A percentile compares a stretch with the other conserved stretches of the same genome.
Conservation (phyloP, 1,284 basidiomycete genomes). For the Schizopora paradoxa region DNA sequence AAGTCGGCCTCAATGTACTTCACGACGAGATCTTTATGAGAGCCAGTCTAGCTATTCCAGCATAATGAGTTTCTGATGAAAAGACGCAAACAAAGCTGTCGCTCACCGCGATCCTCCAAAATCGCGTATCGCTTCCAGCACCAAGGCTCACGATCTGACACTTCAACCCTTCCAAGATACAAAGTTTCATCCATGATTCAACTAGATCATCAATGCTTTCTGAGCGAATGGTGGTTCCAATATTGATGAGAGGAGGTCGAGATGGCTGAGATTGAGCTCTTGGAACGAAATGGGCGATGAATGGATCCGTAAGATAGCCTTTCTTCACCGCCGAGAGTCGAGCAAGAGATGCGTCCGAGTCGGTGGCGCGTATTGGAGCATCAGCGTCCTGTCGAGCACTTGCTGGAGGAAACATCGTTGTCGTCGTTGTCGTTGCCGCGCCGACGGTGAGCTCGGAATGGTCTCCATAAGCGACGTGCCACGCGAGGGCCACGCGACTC, state of each 20-base stretch:
- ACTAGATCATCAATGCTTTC: conserved; percentile 79
- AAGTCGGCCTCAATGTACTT: conserved; percentile 91
- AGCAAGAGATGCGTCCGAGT: conserved; percentile 70
- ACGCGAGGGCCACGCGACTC: too few relatives aligned
- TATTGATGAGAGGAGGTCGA: conserved; percentile 86
- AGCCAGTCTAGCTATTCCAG: conserved; percentile 43
- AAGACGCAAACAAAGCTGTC: not conserved
- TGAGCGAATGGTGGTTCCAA: conserved; percentile 88
- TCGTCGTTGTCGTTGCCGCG: too few relatives aligned
- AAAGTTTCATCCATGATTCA: conserved; percentile 57
- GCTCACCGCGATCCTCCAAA: conserved; percentile 84
- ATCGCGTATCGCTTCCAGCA: conserved; percentile 90
- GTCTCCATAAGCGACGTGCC: not conserved
- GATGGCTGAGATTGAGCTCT: conserved; percentile 57
- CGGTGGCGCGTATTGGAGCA: conserved; percentile 63
- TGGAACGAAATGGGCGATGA: conserved; percentile 57
- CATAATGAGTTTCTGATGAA: conserved; percentile 9
- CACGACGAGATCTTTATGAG: conserved; percentile 40
- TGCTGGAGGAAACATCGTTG: conserved; percentile 12
- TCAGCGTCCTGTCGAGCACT: conserved; percentile 33
- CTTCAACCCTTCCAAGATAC: conserved; percentile 33
- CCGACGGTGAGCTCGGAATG: too few relatives aligned
- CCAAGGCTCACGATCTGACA: conserved; percentile 88
- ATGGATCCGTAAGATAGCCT: conserved; percentile 74
- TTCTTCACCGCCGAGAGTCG: conserved; percentile 77